Evolutionary conservation across 2,329 filamentous ascomycete species (phyloP), one percentile per base, ranked within the genome.

Genomic region (Curvularia lunata): DNA sequence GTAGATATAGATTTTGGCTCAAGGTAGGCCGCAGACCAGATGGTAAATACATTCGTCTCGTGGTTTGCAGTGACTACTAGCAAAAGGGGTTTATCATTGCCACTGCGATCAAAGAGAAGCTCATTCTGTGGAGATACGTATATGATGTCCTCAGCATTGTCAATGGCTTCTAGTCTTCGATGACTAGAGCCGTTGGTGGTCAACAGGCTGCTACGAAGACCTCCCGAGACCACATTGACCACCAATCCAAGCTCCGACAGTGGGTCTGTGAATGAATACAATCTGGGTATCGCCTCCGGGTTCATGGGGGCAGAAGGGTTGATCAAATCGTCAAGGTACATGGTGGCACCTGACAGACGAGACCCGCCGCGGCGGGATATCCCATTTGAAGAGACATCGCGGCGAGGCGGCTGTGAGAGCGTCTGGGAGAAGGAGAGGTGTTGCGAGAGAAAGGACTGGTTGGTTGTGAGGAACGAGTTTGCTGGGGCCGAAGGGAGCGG

Each of bases 251-350:
- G 83, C 66, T 97, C 93, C 3, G 91, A 85, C 55, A 97, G 81
- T 2, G 94, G 94, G 70, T 96, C 91, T 3, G 90, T 92, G 47
- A 99, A 82, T 25, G 90, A 91, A 64, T 96, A 93, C 0, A 97
- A 80, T 28, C 91, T 84, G 1, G 91, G 90, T 80, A 90, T 87
- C 49, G 87, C 86, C 53, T 80, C 78, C 6, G 65, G 62, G 37
- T 62, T 71, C 19, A 73, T 57, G 13, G 57, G 48, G 5, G 68
- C 58, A 32, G 70, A 62, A 34, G 59, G 58, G 47, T 67, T 75
- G 30, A 72, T 54, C 16, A 77, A 56, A 45, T 75, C 71, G 32
- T 75, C 70, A 5, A 77, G 65, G 48, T 73, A 75, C 12, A 66
- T 56, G 10, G 65, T 52, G 12, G 71, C 60, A 3, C 62, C 60